These are phyloP conservation scores for Podila minutissima DNA, from an alignment of 192 early-diverging fungal genomes.

Conservation along the genomic window DNA sequence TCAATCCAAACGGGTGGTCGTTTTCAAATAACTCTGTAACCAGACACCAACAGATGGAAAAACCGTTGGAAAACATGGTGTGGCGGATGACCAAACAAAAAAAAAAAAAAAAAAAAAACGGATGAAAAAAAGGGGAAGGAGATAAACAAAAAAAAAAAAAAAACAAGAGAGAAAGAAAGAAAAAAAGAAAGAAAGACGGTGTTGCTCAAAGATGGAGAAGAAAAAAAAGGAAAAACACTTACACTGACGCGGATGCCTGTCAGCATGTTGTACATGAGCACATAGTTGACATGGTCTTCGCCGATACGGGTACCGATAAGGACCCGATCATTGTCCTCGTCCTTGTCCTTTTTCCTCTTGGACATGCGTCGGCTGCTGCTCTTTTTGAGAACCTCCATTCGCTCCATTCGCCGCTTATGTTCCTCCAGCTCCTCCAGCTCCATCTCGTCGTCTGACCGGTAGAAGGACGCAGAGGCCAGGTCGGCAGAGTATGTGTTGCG, in stretches of 20 bases:
- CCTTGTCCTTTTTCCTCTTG: conserved; percentile 43
- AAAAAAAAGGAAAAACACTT: conserved; percentile 27
- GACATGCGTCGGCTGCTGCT: conserved; percentile 55
- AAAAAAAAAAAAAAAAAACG: neutral
- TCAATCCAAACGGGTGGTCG: neutral
- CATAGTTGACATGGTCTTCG: conserved; percentile 96
- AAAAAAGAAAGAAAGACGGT: neutral
- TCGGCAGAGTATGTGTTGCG: conserved; percentile 58
- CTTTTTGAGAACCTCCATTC: conserved; percentile 48
- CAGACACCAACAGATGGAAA: neutral
- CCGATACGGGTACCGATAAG: conserved; percentile 86
- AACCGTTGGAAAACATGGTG: neutral
- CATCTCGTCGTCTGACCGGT: conserved; percentile 53
- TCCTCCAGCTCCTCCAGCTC: conserved; percentile 54
- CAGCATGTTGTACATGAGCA: conserved; percentile 99
- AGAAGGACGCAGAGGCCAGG: conserved; percentile 41
- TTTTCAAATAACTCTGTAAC: too few relatives aligned
- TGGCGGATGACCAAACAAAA: neutral
- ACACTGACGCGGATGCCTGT: conserved; percentile 94
- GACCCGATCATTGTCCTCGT: conserved; percentile 57
- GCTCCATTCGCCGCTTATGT: conserved; percentile 37
- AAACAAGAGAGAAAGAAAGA: neutral
- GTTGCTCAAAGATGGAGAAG: neutral
- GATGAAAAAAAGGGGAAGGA: too few relatives aligned
- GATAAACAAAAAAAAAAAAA: neutral